Evolutionary conservation across 2,329 filamentous ascomycete species (phyloP), one percentile per base, ranked within the genome.

Genomic region (Fusarium sp.): DNA sequence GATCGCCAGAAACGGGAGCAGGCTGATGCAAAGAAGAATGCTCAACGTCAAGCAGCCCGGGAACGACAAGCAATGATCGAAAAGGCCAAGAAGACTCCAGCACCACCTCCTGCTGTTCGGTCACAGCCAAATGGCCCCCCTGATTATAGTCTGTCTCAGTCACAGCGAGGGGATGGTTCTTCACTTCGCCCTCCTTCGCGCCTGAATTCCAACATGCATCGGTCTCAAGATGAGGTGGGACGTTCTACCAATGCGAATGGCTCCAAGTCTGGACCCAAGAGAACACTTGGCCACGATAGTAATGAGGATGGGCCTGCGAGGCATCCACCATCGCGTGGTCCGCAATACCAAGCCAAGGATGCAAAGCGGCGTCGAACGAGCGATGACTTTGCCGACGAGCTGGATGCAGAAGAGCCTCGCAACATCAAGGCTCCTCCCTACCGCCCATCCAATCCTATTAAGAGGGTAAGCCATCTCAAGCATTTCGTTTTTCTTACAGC

Each of bases 381-480:
- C 37, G 90, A 94, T 47, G 84, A 87, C 53, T 83, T 86, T 59
- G 87, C 91, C 61, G 84, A 88, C 52, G 86, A 88, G 50, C 77
- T 82, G 38, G 82, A 85, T 42, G 81, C 81, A 70, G 81, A 86
- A 53, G 82, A 85, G 36, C 81, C 86, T 41, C 78, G 76, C 23
- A 81, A 78, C 54, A 82, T 93, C 68, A 95, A 93, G 79, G 91
- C 89, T 13, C 91, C 92, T 48, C 92, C 93, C 6, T 92, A 96
- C 66, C 87, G 93, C 55, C 92, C 93, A 59, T 96, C 92, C 2
- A 88, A 83, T 44, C 81, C 79, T 32, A 78, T 82, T 69, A 86
- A 85, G 75, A 93, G 92, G 84, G 88, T 91, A 78, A 76, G 80
- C 52, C 17, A 46, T 33, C 15, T 25, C 14, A n/a, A 11, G 15